Evolutionary conservation across 2,329 filamentous ascomycete species (phyloP), one percentile per base, ranked within the genome.

Genomic region (Colletotrichum sansevieriae): DNA sequence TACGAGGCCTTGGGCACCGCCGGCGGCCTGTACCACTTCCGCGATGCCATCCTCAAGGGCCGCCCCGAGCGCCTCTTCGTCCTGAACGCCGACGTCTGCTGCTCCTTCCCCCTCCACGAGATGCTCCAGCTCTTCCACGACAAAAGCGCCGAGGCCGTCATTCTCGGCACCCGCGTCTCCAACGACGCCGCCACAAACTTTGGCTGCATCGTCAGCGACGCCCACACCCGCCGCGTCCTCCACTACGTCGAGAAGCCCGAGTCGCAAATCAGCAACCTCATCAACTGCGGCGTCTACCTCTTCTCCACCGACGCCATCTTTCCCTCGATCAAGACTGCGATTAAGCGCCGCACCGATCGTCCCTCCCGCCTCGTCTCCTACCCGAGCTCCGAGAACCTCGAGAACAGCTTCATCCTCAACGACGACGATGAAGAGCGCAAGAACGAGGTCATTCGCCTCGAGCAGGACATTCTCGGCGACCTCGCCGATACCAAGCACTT

Each of bases 231-330:
- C 79, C 94, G 95, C 73, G 96, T 99, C 52, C 90, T 98, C 70
- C 96, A 99, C 84, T 98, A 99, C 83, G 96, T 99, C 79, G 96
- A 98, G 88, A 98, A 98, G 86, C 96, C 96, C 73, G 95, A 99
- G 82, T 94, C 92, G 64, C 93, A 97, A 82, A 98, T 99, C 82
- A 97, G 93, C 77, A 98, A 98, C 84, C 87, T 99, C 74, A 99
- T 99, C 87, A 99, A 98, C 87, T 98, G 96, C 81, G 96, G 96
- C 75, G 95, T 99, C 76, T 99, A 98, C 84, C 93, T 98, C 75
- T 99, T 99, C 82, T 89, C 92, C 72, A 96, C 95, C 72, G 94
- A 98, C 74, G 93, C 91, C 80, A 97, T 98, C 84, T 98, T 98
- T 88, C 95, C 95, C 72, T 93, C 93, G 74, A 98, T 99, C 80